Evolutionary conservation across 2,329 filamentous ascomycete genomes (phyloP).

Genomic region (Alternaria dauci): DNA sequence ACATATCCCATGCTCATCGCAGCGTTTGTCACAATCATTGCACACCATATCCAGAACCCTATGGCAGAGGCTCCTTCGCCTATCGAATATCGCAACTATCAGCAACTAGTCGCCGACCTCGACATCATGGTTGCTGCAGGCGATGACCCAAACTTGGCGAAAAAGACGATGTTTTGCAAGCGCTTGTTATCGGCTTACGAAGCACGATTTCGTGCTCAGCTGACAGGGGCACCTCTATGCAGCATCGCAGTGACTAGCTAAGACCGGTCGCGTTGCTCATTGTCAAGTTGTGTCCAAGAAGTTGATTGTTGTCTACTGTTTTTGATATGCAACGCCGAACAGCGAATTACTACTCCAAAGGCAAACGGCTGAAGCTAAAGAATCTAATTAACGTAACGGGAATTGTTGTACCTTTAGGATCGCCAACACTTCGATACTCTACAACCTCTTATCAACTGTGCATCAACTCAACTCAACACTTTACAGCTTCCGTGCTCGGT

Average conservation of each 20-base stretch:
- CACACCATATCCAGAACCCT: constrained; percentile 26
- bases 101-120: constrained; percentile 21
- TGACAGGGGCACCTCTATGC: neutral
- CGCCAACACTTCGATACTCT: too few species aligned
- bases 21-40: constrained; percentile 33
- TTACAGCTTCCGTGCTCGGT: too few species aligned
- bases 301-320: neutral
- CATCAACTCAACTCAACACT: too few species aligned
- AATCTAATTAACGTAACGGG: neutral
- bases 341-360: neutral
- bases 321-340: neutral
- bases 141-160: constrained; percentile 22
- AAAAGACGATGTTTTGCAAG: constrained; percentile 24
- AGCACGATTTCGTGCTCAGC: neutral
- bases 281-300: neutral
- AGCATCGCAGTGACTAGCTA: neutral
- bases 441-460: too few species aligned
- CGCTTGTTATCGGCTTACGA: constrained; percentile 22
- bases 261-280: neutral
- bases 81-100: constrained; percentile 18
- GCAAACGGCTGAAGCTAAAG: neutral
- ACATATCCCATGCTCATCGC: constrained; percentile 24
- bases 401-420: neutral
- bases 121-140: constrained; percentile 19
- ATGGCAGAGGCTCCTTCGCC: constrained; percentile 8